These are phyloP conservation scores for Colletotrichum sp. DNA, from an alignment of 2,329 filamentous ascomycete species.

Conservation along the genomic window DNA sequence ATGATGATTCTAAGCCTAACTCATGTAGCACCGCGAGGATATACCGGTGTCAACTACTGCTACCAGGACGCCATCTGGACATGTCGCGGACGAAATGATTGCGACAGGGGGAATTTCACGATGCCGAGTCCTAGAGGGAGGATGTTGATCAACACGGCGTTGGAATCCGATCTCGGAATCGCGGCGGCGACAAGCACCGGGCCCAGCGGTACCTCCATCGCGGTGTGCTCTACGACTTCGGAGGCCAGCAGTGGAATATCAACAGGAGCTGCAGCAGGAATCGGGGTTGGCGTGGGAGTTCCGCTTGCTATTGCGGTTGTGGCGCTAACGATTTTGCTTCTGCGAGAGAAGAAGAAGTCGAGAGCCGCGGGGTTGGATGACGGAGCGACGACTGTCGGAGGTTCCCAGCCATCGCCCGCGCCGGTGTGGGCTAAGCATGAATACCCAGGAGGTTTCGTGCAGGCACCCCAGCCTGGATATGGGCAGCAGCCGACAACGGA, in stretches of 20 bases:
- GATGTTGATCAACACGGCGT: not conserved
- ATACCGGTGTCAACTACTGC: not conserved
- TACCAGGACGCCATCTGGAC: not conserved
- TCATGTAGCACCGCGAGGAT: too few relatives aligned
- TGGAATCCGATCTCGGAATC: not conserved
- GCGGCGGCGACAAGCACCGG: not conserved
- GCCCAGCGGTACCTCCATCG: not conserved
- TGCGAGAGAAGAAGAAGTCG: constrained; percentile 12
- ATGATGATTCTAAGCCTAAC: too few relatives aligned
- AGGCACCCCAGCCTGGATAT: not conserved
- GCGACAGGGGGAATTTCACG: not conserved
- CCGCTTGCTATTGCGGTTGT: constrained; percentile 5
- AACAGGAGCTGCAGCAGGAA: constrained; percentile 3
- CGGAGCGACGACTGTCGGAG: not conserved
- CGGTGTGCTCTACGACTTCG: not conserved
- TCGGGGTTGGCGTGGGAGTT: constrained; percentile 9
- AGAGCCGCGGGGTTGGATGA: not conserved
- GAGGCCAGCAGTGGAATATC: not conserved
- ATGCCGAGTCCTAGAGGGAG: not conserved
- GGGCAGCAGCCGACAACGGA: not conserved
- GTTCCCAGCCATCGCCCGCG: not conserved
- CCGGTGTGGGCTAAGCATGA: not conserved
- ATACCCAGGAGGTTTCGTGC: not conserved
- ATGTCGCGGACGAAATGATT: not conserved
- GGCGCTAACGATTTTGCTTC: not conserved